A percentile compares a stretch with the other conserved stretches of the same genome.
Evolutionary conservation across 176 grass and related monocot genomes (phyloP).

Genomic region (Musa beccarii): DNA sequence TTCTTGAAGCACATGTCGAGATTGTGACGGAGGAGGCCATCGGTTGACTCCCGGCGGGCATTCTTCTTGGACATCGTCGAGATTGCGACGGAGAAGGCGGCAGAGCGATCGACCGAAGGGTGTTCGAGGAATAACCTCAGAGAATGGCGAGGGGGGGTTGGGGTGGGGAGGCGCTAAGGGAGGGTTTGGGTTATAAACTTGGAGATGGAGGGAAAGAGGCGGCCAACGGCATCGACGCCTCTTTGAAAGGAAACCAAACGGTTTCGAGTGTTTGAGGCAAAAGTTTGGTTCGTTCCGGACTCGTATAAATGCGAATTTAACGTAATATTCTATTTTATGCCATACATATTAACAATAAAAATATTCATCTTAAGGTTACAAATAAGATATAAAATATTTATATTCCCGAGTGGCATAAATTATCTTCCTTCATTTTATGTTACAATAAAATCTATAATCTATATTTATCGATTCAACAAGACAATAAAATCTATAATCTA

Average conservation of each 20-base stretch:
- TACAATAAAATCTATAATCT: no score
- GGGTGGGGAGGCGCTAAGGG: neutral
- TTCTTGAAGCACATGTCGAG: slow-evolving; percentile 76
- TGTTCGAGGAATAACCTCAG: neutral
- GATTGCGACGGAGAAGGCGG: neutral
- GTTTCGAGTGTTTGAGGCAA: neutral
- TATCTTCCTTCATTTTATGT: no score
- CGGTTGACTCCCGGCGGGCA: slow-evolving; percentile 43
- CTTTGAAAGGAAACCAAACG: neutral
- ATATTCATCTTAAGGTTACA: no score
- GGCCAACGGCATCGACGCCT: neutral
- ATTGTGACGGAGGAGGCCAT: slow-evolving; percentile 46
- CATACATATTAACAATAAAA: no score
- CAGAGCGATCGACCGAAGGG: neutral
- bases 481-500: no score
- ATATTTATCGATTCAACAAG: no score
- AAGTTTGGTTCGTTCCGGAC: no score
- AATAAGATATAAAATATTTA: no score
- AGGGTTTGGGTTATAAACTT: neutral
- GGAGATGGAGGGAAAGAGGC: neutral
- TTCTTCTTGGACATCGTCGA: slow-evolving; percentile 17
- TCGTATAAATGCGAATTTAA: no score
- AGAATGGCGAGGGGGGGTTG: slow-evolving; percentile 3
- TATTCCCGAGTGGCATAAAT: no score
- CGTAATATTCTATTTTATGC: no score